A percentile compares a stretch with the other conserved stretches of the same genome.
Conservation (phyloP, 1,284 basidiomycete species). For the Cutaneotrichosporon mucoides region DNA sequence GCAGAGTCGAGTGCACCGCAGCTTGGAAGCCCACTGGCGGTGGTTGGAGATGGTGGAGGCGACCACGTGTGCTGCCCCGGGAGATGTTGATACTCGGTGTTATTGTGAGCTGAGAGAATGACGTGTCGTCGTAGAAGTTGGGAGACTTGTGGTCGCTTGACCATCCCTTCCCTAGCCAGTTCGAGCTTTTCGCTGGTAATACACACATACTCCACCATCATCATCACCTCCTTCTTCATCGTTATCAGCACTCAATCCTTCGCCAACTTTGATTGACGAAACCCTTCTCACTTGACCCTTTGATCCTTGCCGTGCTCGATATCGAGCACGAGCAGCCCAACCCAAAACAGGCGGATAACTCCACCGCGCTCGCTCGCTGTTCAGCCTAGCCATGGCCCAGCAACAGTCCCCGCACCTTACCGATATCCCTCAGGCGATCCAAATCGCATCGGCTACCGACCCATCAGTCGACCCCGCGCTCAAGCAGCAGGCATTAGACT, state of each 20-base stretch:
- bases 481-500: conserved; percentile 47
- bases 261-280: too few species aligned
- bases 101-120: background rate
- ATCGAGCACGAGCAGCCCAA: background rate
- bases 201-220: too few species aligned
- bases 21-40: too few species aligned
- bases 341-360: background rate
- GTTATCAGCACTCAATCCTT: too few species aligned
- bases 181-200: too few species aligned
- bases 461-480: conserved; percentile 35
- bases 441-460: conserved; percentile 44
- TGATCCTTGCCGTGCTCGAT: conserved; percentile 1
- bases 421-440: conserved; percentile 48
- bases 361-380: background rate
- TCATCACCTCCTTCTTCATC: too few species aligned
- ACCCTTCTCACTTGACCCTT: background rate
- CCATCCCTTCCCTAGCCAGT: too few species aligned
- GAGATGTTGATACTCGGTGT: background rate
- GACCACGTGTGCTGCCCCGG: background rate
- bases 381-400: conserved; percentile 18
- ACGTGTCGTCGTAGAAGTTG: background rate
- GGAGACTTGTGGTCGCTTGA: too few species aligned
- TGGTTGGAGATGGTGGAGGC: background rate
- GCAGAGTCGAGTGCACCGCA: background rate
- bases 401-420: conserved; percentile 39